These are phyloP conservation scores for Thraustotheca clavata DNA, from an alignment of 352 stramenopile species.

Conservation along the genomic window DNA sequence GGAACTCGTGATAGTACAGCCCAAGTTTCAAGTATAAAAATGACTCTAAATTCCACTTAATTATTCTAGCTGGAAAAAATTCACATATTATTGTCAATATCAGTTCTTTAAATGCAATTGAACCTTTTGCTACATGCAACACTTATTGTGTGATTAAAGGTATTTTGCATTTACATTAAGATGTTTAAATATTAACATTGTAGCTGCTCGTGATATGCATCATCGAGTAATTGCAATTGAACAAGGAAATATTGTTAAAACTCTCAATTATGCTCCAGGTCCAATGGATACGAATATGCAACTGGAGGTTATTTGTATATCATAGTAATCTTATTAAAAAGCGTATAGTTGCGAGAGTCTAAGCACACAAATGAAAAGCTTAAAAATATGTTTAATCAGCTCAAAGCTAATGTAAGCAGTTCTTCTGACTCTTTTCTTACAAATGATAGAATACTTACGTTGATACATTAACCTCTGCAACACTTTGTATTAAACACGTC, in stretches of 20 bases:
- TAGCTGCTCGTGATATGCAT: conserved; percentile 82
- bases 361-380: conserved; percentile 33
- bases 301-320: conserved; percentile 24
- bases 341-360: conserved; percentile 37
- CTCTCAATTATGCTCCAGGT: conserved; percentile 81
- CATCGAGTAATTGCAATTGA: conserved; percentile 56
- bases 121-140: conserved; percentile 68
- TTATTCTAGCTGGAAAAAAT: conserved; percentile 23
- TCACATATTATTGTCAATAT: conserved; percentile 65
- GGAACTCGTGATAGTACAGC: conserved; percentile 22
- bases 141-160: conserved; percentile 78
- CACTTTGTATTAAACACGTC: conserved; percentile 45
- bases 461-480: conserved; percentile 39
- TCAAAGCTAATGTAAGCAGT: conserved; percentile 34
- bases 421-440: background rate
- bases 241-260: conserved; percentile 28
- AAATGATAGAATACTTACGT: conserved; percentile 38
- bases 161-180: background rate
- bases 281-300: conserved; percentile 86
- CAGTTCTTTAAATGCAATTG: conserved; percentile 73
- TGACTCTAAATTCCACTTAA: background rate
- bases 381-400: conserved; percentile 33
- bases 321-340: background rate
- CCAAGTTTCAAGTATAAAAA: too few relatives aligned
- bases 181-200: background rate